Conservation (phyloP, 192 early-diverging fungal genomes). For the Allomyces javanicus region DNA sequence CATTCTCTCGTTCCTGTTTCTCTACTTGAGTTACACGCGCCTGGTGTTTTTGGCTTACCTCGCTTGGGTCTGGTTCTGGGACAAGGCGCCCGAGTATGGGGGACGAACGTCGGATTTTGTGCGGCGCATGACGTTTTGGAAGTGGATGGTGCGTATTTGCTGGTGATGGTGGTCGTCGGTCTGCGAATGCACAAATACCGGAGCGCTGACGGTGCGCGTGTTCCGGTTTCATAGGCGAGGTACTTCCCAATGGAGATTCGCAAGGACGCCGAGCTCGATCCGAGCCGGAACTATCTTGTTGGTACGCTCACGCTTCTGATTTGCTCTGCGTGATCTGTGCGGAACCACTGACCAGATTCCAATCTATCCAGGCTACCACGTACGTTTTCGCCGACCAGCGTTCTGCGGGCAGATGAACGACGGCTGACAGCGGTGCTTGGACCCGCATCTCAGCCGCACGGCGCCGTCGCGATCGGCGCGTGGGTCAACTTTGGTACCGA, state of each 20-base stretch:
- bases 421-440: too few species aligned
- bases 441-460: conserved; percentile 61
- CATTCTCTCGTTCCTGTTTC: conserved; percentile 37
- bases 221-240: too few species aligned
- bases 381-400: too few species aligned
- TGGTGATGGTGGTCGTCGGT: too few species aligned
- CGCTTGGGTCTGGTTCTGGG: conserved; percentile 46
- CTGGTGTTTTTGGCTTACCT: conserved; percentile 55
- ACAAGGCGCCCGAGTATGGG: conserved; percentile 59
- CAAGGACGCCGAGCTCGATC: conserved; percentile 59
- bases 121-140: conserved; percentile 42
- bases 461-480: conserved; percentile 66
- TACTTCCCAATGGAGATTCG: background rate
- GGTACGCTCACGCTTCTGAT: conserved; percentile 10
- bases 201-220: too few species aligned
- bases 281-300: conserved; percentile 70
- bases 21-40: conserved; percentile 29
- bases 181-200: too few species aligned
- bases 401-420: too few species aligned
- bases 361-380: too few species aligned
- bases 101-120: conserved; percentile 37
- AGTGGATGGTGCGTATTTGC: conserved; percentile 62
- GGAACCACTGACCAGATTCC: too few species aligned
- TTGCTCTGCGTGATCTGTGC: too few species aligned
- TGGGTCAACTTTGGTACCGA: conserved; percentile 67